Conservation (phyloP, 2,329 filamentous ascomycete species). For the Pseudonectria buxi region DNA sequence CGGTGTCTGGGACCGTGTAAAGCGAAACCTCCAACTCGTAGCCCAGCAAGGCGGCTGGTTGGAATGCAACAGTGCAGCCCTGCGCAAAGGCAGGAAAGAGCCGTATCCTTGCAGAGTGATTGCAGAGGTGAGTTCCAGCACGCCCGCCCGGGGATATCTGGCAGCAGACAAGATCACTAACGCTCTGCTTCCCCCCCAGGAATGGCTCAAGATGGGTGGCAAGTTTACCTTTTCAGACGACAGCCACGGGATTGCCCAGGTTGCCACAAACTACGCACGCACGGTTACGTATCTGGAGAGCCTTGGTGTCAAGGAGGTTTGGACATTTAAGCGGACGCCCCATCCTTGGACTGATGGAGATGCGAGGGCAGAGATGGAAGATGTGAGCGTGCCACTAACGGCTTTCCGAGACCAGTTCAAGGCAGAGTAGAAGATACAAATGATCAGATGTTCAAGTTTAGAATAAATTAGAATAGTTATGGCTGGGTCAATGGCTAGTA, state of each 20-base stretch:
- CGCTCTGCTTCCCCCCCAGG: slow-evolving; percentile 34
- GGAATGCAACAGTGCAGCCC: slow-evolving; percentile 80
- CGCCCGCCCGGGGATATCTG: neutral
- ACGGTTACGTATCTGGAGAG: slow-evolving; percentile 64
- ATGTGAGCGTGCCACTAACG: slow-evolving; percentile 37
- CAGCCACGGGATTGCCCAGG: slow-evolving; percentile 80
- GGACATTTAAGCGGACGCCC: slow-evolving; percentile 41
- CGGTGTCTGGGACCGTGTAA: slow-evolving; percentile 65
- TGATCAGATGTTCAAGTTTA: slow-evolving; percentile 5
- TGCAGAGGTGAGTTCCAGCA: slow-evolving; percentile 53
- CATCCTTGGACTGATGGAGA: slow-evolving; percentile 23
- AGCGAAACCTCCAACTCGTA: slow-evolving; percentile 67
- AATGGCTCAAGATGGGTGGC: slow-evolving; percentile 66
- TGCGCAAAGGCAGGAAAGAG: slow-evolving; percentile 85
- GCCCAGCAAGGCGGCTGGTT: slow-evolving; percentile 71
- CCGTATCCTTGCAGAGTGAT: slow-evolving; percentile 80
- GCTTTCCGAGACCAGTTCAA: slow-evolving; percentile 30
- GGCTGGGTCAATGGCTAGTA: too few species aligned
- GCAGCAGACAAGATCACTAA: neutral
- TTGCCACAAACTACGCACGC: slow-evolving; percentile 75
- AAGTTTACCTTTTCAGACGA: slow-evolving; percentile 91
- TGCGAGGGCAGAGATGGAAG: slow-evolving; percentile 30
- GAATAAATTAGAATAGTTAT: slow-evolving; percentile 10
- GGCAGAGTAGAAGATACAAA: slow-evolving; percentile 1
- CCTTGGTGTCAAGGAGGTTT: slow-evolving; percentile 58